Base-by-base conservation (phyloP, 257 asterid species). In the Dorcoceras hygrometricum region DNA sequence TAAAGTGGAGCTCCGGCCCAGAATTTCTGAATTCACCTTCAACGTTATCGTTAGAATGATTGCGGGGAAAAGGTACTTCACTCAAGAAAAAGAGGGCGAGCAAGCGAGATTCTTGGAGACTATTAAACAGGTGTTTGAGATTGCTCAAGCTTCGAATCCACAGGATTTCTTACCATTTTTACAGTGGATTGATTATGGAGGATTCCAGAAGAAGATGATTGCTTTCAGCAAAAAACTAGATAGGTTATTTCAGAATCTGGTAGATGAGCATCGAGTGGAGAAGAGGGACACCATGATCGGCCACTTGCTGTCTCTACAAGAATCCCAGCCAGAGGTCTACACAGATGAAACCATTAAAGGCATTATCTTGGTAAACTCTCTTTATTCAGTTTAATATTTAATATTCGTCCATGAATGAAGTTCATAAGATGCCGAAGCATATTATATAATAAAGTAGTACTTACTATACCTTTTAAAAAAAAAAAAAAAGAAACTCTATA, bases 131-230 rank as follows among this genome's bases (percentile, higher is more conserved):
- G 74, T 73, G 26, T 70, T 83, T 16, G 77, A 75, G 65, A 60
- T 60, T 54, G 80, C 80, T 9, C 55, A 60, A 39, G 36, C 69
- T 12, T 67, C 85, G 27, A 73, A 78, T 59, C 81, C 79, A 6
- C 77, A 72, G 59, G 84, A 80, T 71, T 80, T 80, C 51, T 6
- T 80, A 65, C 82, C 85, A 8, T 26, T 80, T 48, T 32, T 80
- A 1, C n/a, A 26, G 31, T 77, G 85, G 88, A 54, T 82, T 14
- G 88, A 80, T 77, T 77, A 72, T 43, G 65, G 67, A 59, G 76
- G 79, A 6, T 34, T 77, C 14, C 62, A 57, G 79, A 82, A 73
- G 76, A 73, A 65, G n/a, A 16, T 79, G 63, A 28, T 14, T 2
- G 46, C n/a, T 20, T 57, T 74, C 31, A 64, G 23, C 19, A 10